Conservation (phyloP, 345 rosid species). For the Aquilaria yunnanensis region DNA sequence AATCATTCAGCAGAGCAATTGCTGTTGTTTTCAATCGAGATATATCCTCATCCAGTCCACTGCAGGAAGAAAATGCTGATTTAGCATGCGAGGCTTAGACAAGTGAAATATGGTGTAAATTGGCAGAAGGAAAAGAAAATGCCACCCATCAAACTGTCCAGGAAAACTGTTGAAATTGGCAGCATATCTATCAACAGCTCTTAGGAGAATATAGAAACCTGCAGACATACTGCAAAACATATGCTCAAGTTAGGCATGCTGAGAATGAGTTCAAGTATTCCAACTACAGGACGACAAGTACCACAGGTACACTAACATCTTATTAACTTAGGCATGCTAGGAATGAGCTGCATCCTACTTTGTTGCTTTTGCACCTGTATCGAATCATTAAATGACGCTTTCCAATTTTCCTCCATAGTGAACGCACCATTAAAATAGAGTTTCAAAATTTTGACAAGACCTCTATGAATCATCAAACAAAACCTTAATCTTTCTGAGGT, state of each 20-base stretch:
- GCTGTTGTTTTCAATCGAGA: slow-evolving; percentile 74
- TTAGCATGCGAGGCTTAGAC: slow-evolving; percentile 2
- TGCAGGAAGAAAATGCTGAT: slow-evolving; percentile 17
- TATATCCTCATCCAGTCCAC: slow-evolving; percentile 87
- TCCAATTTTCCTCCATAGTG: too few relatives aligned
- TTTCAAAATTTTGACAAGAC: too few relatives aligned
- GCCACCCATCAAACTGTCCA: slow-evolving; percentile 92
- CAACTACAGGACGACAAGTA: not conserved
- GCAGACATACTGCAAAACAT: slow-evolving; percentile 48
- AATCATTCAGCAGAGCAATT: slow-evolving; percentile 56
- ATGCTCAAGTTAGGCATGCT: not conserved
- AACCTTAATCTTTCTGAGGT: not conserved
- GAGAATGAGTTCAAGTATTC: too few relatives aligned
- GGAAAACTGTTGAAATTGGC: slow-evolving; percentile 90
- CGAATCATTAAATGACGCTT: too few relatives aligned
- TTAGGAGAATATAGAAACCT: slow-evolving; percentile 83
- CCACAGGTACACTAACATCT: not conserved
- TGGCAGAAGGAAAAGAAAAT: slow-evolving; percentile 6
- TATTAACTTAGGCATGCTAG: too few relatives aligned
- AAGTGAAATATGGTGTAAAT: not conserved
- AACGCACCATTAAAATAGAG: too few relatives aligned
- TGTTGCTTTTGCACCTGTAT: too few relatives aligned
- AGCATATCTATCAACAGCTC: slow-evolving; percentile 83
- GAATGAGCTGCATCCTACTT: too few relatives aligned
- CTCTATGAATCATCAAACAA: not conserved